Conservation (phyloP, 192 early-diverging fungal species). For the Entomortierella parvispora region DNA sequence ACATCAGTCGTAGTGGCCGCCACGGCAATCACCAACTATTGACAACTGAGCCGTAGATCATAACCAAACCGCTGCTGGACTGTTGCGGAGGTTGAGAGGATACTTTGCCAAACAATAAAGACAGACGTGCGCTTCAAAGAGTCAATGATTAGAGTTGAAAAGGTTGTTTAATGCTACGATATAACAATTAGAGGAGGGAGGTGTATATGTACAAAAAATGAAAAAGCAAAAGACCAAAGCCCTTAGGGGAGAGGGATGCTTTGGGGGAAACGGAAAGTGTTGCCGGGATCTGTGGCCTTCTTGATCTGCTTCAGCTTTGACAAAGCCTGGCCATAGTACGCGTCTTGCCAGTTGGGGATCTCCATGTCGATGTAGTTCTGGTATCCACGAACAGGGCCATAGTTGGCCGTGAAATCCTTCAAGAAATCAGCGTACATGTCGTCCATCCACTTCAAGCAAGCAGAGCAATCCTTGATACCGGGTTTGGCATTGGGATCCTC, state of each 20-base stretch:
- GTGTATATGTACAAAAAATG: too few relatives aligned
- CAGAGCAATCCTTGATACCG: constrained; percentile 27
- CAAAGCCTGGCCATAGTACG: constrained; percentile 50
- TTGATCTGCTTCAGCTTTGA: constrained; percentile 41
- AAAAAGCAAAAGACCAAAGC: too few relatives aligned
- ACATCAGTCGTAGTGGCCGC: too few relatives aligned
- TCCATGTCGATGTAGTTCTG: constrained; percentile 58
- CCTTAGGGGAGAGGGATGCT: constrained; percentile 54
- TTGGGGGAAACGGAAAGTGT: constrained; percentile 52
- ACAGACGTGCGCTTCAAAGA: too few relatives aligned
- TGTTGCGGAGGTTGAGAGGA: too few relatives aligned
- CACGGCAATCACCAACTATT: too few relatives aligned
- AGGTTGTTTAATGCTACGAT: too few relatives aligned
- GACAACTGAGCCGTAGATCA: too few relatives aligned
- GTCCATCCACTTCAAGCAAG: constrained; percentile 39
- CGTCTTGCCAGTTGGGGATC: constrained; percentile 41
- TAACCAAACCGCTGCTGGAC: too few relatives aligned
- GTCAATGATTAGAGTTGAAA: too few relatives aligned
- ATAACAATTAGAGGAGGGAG: too few relatives aligned
- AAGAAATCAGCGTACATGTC: constrained; percentile 48
- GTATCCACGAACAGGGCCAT: constrained; percentile 24
- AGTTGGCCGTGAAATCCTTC: constrained; percentile 27
- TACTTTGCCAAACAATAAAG: too few relatives aligned
- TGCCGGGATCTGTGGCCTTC: constrained; percentile 32
- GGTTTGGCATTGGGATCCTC: constrained; percentile 30